Evolutionary conservation across 139 green algal genomes (phyloP).

Genomic region (Picocystis salinarum): DNA sequence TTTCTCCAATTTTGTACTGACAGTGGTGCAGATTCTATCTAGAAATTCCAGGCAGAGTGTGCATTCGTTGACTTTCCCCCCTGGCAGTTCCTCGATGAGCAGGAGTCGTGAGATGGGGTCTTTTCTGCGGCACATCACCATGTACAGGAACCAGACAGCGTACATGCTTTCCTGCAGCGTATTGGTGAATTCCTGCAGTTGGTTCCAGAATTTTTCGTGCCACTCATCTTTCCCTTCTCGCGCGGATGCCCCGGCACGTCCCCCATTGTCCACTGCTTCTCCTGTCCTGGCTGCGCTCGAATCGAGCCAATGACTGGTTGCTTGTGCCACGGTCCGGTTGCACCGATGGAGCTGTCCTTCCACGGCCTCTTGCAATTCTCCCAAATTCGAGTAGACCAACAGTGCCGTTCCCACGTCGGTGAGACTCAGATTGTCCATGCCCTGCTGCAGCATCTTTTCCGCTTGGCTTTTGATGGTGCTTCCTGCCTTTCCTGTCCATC

Average conservation of each 20-base stretch:
- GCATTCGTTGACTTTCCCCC: conserved; percentile 10
- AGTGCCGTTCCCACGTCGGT: conserved; percentile 68
- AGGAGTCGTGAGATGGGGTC: conserved; percentile 74
- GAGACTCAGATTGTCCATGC: conserved; percentile 59
- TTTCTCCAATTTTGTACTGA: too few relatives aligned
- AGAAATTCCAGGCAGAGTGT: neutral
- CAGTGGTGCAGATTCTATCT: too few relatives aligned
- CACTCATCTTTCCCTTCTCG: conserved; percentile 2
- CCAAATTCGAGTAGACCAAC: conserved; percentile 78
- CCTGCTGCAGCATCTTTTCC: conserved; percentile 40
- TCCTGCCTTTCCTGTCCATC: conserved; percentile 26
- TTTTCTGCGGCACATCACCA: conserved; percentile 80
- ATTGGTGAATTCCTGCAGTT: conserved; percentile 36
- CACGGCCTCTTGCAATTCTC: conserved; percentile 25
- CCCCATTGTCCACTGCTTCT: conserved; percentile 6
- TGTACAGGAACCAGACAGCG: conserved; percentile 70
- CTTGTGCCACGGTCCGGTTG: neutral
- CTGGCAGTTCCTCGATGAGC: conserved; percentile 73
- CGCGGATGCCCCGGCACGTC: neutral
- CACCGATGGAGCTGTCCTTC: neutral
- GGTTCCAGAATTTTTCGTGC: conserved; percentile 37
- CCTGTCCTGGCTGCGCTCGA: conserved; percentile 37
- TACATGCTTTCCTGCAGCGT: conserved; percentile 24
- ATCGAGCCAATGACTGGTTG: neutral
- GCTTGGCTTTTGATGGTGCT: neutral